Conservation (phyloP, 2,329 filamentous ascomycete genomes). For the Thielaviopsis populi region DNA sequence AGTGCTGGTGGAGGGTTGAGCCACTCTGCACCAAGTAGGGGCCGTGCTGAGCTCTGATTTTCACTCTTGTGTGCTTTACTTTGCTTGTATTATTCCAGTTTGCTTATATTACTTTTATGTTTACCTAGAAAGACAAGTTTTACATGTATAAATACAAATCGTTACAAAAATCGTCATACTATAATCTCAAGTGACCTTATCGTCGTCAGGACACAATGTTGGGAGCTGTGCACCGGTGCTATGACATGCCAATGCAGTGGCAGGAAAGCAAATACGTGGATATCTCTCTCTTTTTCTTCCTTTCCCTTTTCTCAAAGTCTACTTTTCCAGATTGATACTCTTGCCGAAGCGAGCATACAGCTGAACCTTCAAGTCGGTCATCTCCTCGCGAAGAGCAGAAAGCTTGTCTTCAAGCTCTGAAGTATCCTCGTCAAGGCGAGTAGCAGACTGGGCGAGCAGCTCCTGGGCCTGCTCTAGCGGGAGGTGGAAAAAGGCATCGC, state of each 20-base stretch:
- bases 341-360: constrained; percentile 89
- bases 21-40: background rate
- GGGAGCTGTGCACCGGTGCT: background rate
- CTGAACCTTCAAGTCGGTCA: constrained; percentile 78
- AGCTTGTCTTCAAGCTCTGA: constrained; percentile 62
- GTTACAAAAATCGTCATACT: background rate
- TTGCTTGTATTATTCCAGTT: background rate
- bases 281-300: background rate
- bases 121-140: background rate
- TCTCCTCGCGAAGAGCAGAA: constrained; percentile 61
- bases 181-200: background rate
- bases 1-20: background rate
- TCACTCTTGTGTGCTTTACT: background rate
- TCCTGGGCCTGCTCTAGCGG: constrained; percentile 74
- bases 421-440: constrained; percentile 64
- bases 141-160: background rate
- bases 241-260: background rate
- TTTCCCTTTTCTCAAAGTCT: constrained; percentile 6
- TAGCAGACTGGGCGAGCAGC: constrained; percentile 56
- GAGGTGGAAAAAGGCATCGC: constrained; percentile 85
- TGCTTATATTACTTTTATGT: background rate
- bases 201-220: background rate
- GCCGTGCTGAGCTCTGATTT: background rate
- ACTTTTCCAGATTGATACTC: constrained; percentile 79
- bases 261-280: background rate